Base-by-base conservation (phyloP, 768 basidiomycete species). In the Collybiopsis luxurians region DNA sequence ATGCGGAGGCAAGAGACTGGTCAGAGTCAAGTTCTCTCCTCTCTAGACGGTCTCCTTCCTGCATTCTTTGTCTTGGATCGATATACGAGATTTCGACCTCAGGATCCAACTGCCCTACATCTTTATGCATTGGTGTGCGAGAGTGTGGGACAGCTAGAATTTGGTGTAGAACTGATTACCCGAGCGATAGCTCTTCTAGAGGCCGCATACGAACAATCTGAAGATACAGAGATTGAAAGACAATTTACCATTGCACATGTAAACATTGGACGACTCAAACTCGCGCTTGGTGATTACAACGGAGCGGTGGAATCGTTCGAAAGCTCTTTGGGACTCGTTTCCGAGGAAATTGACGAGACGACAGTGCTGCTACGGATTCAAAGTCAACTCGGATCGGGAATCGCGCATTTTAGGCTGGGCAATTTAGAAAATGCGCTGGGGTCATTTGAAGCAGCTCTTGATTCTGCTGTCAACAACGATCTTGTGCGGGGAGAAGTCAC, bases 71-170 rank as follows among this genome's bases (percentile, higher is more conserved):
- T 90, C 5, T 73, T 98, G 21, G 82, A 83, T 44, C 84, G 93
- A 2, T 96, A 90, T 71, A 82, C 80, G 64, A 79, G 81, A 59
- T 80, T 81, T 38, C 75, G 80, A 5, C 87, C 92, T 0, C 71
- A 77, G 49, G 90, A 97, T 61, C 77, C 88, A 1, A 76, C 84
- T 26, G 95, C 86, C 0, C 72, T 92, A 10, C 93, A 98, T 66
- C 83, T 98, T 17, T 84, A 89, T 55, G 89, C 86, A 0, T 81
- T 98, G 4, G 74, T 98, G 21, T 92, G 89, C 67, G 97, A 99
- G 66, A 80, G 86, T 52, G 73, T 98, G 4, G 89, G 87, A 12
- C 87, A 92, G 38, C 64, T 79, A 27, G 82, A 85, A 15, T 76
- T 84, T 27, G 90, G 85, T 5, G 72, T 78, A 15, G 70, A 75